Evolutionary conservation across 768 basidiomycete species (phyloP).

Genomic region (Boletus fagicola): DNA sequence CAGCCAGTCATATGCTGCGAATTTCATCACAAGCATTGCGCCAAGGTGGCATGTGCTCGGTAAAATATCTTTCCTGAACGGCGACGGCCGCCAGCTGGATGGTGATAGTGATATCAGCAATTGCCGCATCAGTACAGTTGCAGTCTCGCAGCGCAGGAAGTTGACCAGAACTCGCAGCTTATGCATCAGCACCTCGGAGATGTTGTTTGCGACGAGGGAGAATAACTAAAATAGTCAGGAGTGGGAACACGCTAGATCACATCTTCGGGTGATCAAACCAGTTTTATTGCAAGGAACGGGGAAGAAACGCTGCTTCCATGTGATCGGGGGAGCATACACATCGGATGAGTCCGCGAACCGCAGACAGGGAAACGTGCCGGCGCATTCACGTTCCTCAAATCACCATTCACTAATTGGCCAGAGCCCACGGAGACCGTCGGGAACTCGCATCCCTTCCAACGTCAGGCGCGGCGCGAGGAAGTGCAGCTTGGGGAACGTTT

Average conservation of each 20-base stretch:
- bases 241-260: not conserved
- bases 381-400: slow-evolving; percentile 10
- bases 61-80: not conserved
- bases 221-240: not conserved
- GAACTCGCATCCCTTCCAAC: not conserved
- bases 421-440: not conserved
- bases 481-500: not conserved
- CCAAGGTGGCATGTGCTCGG: not conserved
- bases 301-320: too few species aligned
- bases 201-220: not conserved
- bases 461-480: not conserved
- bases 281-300: not conserved
- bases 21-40: not conserved
- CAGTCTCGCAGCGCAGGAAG: not conserved
- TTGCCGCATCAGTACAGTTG: not conserved
- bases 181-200: not conserved
- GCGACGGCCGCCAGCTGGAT: not conserved
- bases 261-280: not conserved
- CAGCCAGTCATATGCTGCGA: not conserved
- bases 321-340: not conserved
- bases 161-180: not conserved
- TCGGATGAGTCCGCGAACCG: not conserved
- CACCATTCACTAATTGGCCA: slow-evolving; percentile 11
- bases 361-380: not conserved
- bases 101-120: not conserved